Evolutionary conservation across 2,329 filamentous ascomycete species (phyloP).

Genomic region (Trichoderma afroharzianum): DNA sequence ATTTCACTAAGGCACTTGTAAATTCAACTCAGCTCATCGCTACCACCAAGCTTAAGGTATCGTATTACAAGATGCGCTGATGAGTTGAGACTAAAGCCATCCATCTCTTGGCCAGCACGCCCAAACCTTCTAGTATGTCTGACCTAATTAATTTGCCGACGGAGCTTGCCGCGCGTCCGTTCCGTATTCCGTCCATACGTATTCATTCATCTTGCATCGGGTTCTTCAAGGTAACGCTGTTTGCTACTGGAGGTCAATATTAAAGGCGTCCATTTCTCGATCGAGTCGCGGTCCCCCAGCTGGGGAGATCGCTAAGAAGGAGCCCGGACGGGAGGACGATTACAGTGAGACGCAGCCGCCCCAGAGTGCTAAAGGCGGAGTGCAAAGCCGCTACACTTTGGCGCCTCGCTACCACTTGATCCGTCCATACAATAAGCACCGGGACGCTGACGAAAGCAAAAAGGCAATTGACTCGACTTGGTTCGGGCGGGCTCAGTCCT

Average conservation of each 20-base stretch:
- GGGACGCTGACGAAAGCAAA: conserved; percentile 7
- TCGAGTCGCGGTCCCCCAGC: background rate
- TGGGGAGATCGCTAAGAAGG: background rate
- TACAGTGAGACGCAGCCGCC: background rate
- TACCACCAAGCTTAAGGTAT: background rate
- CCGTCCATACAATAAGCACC: background rate
- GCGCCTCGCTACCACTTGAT: background rate
- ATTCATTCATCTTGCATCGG: background rate
- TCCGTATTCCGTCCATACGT: background rate
- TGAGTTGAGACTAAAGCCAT: background rate
- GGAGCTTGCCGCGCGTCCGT: background rate
- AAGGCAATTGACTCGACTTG: background rate
- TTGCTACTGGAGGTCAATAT: background rate
- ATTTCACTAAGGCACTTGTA: background rate
- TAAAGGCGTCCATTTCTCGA: background rate
- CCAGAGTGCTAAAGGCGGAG: background rate
- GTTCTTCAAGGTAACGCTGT: background rate
- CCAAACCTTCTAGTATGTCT: background rate
- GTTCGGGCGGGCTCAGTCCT: background rate
- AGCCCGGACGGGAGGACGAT: background rate
- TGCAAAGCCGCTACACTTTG: background rate
- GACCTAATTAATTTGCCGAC: background rate
- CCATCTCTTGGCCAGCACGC: background rate
- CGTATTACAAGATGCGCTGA: background rate
- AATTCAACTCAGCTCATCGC: background rate